Evolutionary conservation across 2,329 filamentous ascomycete species (phyloP).

Genomic region (Trichoderma harzianum): DNA sequence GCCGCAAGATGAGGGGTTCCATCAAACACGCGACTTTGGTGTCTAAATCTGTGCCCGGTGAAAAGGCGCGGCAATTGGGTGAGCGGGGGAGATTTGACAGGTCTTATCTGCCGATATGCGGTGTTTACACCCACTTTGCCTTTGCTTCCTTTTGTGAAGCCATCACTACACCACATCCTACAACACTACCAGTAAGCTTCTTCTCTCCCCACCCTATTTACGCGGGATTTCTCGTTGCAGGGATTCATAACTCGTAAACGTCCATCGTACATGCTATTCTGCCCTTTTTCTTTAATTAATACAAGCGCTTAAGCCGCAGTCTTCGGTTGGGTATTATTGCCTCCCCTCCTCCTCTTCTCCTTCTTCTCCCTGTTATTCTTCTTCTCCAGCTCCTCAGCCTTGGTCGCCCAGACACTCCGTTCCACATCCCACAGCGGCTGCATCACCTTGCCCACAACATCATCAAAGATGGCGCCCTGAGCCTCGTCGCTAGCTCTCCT

Average conservation of each 20-base stretch:
- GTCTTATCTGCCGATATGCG: background rate
- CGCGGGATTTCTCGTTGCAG: background rate
- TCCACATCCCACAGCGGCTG: slow-evolving; percentile 62
- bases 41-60: background rate
- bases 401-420: slow-evolving; percentile 59
- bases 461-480: slow-evolving; percentile 20
- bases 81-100: background rate
- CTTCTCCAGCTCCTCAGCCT: slow-evolving; percentile 7
- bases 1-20: background rate
- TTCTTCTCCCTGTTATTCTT: background rate
- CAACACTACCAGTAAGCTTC: background rate
- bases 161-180: background rate
- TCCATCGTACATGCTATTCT: background rate
- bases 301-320: background rate
- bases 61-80: background rate
- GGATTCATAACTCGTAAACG: background rate
- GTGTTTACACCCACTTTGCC: background rate
- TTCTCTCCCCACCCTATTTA: background rate
- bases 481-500: slow-evolving; percentile 29
- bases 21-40: background rate
- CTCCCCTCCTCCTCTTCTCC: background rate
- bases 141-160: background rate
- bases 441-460: slow-evolving; percentile 55
- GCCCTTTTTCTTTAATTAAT: background rate
- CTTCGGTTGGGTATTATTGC: background rate